phyloP scores from a whole-genome alignment of 2,329 filamentous ascomycete species.

The Pestalotiopsis sp. region DNA sequence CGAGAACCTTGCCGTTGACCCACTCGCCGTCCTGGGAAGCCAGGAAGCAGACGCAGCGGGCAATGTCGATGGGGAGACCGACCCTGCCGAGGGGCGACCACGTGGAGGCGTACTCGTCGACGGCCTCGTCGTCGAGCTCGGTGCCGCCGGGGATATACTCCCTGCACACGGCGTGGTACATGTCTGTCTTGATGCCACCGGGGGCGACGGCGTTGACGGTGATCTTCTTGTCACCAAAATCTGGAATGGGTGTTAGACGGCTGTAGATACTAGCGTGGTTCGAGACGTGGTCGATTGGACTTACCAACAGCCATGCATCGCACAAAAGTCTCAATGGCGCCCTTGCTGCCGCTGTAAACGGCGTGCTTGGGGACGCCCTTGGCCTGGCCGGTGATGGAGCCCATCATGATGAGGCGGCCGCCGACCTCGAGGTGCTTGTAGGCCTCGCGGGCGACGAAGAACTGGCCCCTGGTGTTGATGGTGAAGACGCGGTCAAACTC shows the following conservation, averaged over 20 bases:
- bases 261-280: background rate
- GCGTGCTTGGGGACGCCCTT: constrained; percentile 71
- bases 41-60: constrained; percentile 61
- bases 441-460: constrained; percentile 72
- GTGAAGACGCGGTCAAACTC: constrained; percentile 73
- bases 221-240: constrained; percentile 68
- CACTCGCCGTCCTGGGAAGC: constrained; percentile 48
- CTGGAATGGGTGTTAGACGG: constrained; percentile 25
- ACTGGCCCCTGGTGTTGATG: constrained; percentile 70
- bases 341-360: constrained; percentile 76
- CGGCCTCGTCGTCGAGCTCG: constrained; percentile 57
- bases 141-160: constrained; percentile 64
- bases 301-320: constrained; percentile 71
- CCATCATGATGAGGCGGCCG: constrained; percentile 74
- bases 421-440: constrained; percentile 70
- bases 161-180: constrained; percentile 67
- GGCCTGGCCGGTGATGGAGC: constrained; percentile 67
- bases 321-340: constrained; percentile 75
- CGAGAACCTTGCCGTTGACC: constrained; percentile 39
- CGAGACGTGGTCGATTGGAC: constrained; percentile 20
- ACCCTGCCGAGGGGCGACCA: constrained; percentile 68
- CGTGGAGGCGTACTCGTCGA: constrained; percentile 64
- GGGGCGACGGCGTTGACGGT: constrained; percentile 70
- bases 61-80: constrained; percentile 69
- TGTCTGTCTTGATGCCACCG: constrained; percentile 68